A percentile compares a stretch with the other conserved stretches of the same genome.
Evolutionary conservation across 2,329 filamentous ascomycete species (phyloP).

Genomic region (Aspergillus sp.): DNA sequence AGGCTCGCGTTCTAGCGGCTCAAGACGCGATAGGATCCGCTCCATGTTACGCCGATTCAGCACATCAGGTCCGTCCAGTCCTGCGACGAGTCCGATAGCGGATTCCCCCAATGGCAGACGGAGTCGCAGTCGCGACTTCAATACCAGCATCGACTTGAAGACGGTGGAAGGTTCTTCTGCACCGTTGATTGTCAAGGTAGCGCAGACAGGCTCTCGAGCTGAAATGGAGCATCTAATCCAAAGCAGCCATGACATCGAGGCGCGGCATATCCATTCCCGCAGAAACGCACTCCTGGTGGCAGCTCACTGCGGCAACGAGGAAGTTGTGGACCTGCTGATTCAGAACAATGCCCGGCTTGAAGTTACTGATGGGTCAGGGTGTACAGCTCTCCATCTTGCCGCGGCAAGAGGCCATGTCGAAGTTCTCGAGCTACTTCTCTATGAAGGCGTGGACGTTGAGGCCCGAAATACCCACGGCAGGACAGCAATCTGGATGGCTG

Average conservation of each 20-base stretch:
- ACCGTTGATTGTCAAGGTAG: constrained; percentile 29
- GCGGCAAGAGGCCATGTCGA: constrained; percentile 24
- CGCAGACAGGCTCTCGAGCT: constrained; percentile 26
- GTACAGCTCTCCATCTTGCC: constrained; percentile 25
- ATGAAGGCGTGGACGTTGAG: constrained; percentile 24
- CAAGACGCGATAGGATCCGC: constrained; percentile 14
- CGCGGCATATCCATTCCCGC: constrained; percentile 22
- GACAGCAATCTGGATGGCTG: constrained; percentile 31
- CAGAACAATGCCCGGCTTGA: constrained; percentile 23
- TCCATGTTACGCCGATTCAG: constrained; percentile 12
- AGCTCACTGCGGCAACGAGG: constrained; percentile 32
- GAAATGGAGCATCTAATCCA: constrained; percentile 28
- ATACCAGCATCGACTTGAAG: constrained; percentile 30
- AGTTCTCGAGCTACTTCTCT: constrained; percentile 21
- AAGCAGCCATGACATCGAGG: constrained; percentile 23
- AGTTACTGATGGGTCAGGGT: constrained; percentile 21
- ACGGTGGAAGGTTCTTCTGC: constrained; percentile 20
- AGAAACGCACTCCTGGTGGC: constrained; percentile 33
- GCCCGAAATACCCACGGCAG: constrained; percentile 22
- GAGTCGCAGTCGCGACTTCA: constrained; percentile 17
- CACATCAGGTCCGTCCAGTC: constrained; percentile 2
- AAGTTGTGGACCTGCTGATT: constrained; percentile 26
- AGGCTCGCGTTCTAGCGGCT: constrained; percentile 6
- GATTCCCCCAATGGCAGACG: constrained; percentile 1
- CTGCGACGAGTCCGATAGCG: neutral